These are phyloP conservation scores for Irpex sp. DNA, from an alignment of 1,284 basidiomycete species.

Conservation along the genomic window DNA sequence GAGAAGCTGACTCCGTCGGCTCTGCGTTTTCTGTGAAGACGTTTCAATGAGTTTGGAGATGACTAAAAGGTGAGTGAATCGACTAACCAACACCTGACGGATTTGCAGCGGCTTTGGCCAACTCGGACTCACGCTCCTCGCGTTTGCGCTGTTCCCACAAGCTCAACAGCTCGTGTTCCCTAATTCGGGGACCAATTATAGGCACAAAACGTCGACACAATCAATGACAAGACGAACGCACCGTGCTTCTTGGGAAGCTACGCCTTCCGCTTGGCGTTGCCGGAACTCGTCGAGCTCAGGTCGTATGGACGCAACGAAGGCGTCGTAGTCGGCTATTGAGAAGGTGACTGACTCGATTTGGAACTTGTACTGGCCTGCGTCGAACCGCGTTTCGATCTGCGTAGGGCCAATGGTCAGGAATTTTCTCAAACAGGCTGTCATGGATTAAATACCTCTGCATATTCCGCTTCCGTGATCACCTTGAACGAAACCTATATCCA, in stretches of 20 bases:
- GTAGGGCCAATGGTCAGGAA: constrained; percentile 3
- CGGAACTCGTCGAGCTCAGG: constrained; percentile 42
- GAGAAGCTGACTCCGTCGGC: background rate
- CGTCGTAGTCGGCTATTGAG: constrained; percentile 47
- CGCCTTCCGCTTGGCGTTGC: constrained; percentile 30
- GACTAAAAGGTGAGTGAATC: background rate
- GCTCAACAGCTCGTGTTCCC: constrained; percentile 28
- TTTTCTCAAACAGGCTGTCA: background rate
- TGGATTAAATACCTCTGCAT: constrained; percentile 34
- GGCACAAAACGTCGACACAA: background rate
- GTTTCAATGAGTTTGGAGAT: background rate
- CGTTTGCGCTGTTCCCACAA: constrained; percentile 27
- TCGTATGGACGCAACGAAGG: constrained; percentile 38
- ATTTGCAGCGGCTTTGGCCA: background rate
- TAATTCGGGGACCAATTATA: constrained; percentile 9
- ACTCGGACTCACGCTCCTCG: background rate
- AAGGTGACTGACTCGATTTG: constrained; percentile 48
- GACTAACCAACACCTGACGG: background rate
- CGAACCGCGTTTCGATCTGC: constrained; percentile 52
- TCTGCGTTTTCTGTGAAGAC: background rate
- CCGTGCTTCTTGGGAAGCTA: constrained; percentile 37
- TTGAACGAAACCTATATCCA: constrained; percentile 45
- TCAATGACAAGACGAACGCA: constrained; percentile 16
- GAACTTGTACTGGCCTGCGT: constrained; percentile 56
- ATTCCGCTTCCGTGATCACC: constrained; percentile 39